These are phyloP conservation scores for Talaromyces albobiverticillius DNA, from an alignment of 2,329 filamentous ascomycete species.

Conservation along the genomic window DNA sequence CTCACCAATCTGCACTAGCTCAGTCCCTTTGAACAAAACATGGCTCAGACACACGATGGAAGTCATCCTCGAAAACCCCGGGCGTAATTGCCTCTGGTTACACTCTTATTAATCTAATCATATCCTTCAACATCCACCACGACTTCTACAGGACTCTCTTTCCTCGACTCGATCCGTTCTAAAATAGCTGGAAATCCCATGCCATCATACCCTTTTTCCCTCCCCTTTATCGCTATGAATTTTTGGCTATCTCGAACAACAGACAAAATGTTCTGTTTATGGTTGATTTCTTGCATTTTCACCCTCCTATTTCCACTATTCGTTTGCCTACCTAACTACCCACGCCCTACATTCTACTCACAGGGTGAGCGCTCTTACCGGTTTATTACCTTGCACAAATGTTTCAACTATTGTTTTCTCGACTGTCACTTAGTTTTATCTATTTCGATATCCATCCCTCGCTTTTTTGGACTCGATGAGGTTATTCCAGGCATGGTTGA, in stretches of 20 bases:
- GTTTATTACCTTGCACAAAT: constrained; percentile 12
- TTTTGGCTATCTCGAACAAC: neutral
- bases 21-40: neutral
- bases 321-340: constrained; percentile 1
- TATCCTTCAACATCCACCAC: constrained; percentile 1
- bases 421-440: constrained; percentile 15
- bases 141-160: constrained; percentile 2
- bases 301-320: neutral
- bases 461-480: neutral
- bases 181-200: constrained; percentile 1
- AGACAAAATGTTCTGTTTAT: neutral
- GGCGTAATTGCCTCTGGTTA: neutral
- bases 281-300: neutral
- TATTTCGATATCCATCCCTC: constrained; percentile 11
- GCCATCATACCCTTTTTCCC: neutral
- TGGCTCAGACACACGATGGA: neutral
- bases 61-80: neutral
- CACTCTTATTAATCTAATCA: constrained; percentile 6
- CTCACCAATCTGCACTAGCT: neutral
- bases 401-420: constrained; percentile 9
- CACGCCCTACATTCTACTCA: constrained; percentile 10
- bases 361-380: constrained; percentile 10
- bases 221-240: neutral
- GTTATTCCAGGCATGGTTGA: neutral
- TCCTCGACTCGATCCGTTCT: constrained; percentile 4